Evolutionary conservation across 2,329 filamentous ascomycete species (phyloP).

Genomic region (Dactylonectria macrodidyma): DNA sequence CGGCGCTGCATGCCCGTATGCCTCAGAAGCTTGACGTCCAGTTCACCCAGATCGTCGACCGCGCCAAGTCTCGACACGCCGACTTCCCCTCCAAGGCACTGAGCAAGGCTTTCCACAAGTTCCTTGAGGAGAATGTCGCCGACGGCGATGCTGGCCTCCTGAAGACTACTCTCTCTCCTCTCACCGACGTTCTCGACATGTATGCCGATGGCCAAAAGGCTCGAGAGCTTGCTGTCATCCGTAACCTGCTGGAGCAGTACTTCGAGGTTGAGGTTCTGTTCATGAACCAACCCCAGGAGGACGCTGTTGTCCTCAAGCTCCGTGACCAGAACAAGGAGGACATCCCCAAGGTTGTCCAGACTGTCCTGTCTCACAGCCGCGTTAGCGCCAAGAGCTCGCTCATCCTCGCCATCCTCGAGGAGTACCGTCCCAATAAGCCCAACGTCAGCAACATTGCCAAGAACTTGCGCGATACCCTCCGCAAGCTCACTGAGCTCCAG

Average conservation of each 20-base stretch:
- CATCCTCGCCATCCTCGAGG: constrained; percentile 89
- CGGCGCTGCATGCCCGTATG: constrained; percentile 97
- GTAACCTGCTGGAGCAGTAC: constrained; percentile 84
- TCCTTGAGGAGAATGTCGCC: constrained; percentile 88
- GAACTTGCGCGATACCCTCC: constrained; percentile 85
- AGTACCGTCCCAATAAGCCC: constrained; percentile 96
- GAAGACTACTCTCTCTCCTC: constrained; percentile 79
- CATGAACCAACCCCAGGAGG: constrained; percentile 89
- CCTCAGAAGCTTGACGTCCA: constrained; percentile 90
- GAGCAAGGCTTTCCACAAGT: constrained; percentile 86
- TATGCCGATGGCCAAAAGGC: constrained; percentile 92
- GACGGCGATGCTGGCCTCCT: constrained; percentile 81
- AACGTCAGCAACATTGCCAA: constrained; percentile 90
- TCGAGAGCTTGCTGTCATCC: constrained; percentile 89
- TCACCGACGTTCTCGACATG: constrained; percentile 82
- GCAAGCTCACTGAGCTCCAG: constrained; percentile 86
- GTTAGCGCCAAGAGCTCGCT: constrained; percentile 96
- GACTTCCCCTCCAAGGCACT: constrained; percentile 96
- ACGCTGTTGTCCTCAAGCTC: constrained; percentile 93
- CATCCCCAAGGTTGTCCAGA: constrained; percentile 86
- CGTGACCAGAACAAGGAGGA: constrained; percentile 98
- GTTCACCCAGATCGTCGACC: constrained; percentile 89
- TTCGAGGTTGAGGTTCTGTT: constrained; percentile 89
- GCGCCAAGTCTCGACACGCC: constrained; percentile 80
- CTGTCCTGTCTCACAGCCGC: constrained; percentile 92